phyloP scores from a whole-genome alignment of 768 basidiomycete genomes.

The Kwoniella shandongensis region DNA sequence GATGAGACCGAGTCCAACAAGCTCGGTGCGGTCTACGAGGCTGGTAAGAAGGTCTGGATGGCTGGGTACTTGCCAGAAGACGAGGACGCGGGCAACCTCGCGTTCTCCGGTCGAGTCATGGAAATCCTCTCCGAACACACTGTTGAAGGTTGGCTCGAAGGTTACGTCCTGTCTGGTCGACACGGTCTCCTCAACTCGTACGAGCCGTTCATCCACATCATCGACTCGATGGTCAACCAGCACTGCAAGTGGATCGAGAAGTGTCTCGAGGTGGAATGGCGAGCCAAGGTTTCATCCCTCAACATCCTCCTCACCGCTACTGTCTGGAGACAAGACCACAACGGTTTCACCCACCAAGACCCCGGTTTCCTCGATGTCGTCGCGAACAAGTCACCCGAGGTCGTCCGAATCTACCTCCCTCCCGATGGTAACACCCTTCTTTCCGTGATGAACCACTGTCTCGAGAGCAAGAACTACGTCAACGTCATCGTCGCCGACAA shows the following conservation, averaged over 20 bases:
- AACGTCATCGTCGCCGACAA: conserved; percentile 78
- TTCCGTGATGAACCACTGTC: conserved; percentile 78
- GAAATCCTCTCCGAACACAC: conserved; percentile 65
- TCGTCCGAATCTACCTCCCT: conserved; percentile 60
- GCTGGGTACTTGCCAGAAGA: conserved; percentile 84
- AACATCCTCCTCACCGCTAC: conserved; percentile 80
- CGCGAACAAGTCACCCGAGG: conserved; percentile 65
- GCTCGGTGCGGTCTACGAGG: conserved; percentile 63
- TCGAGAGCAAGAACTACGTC: conserved; percentile 71
- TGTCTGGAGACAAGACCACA: conserved; percentile 70
- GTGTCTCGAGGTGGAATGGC: conserved; percentile 67
- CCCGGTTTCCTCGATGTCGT: conserved; percentile 73
- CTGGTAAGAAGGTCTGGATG: conserved; percentile 60
- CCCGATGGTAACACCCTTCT: conserved; percentile 85
- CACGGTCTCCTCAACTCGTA: conserved; percentile 79
- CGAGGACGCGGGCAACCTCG: conserved; percentile 35
- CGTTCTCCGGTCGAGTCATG: conserved; percentile 69
- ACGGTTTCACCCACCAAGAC: conserved; percentile 79
- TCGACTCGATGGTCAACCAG: conserved; percentile 58
- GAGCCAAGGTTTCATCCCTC: conserved; percentile 53
- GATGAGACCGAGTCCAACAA: conserved; percentile 83
- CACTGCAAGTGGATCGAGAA: conserved; percentile 87
- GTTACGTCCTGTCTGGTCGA: conserved; percentile 81
- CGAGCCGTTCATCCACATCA: conserved; percentile 79
- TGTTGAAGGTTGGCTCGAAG: conserved; percentile 67